Evolutionary conservation across 495 filamentous ascomycete species (phyloP).

Genomic region (Penicillium simplicissimum): DNA sequence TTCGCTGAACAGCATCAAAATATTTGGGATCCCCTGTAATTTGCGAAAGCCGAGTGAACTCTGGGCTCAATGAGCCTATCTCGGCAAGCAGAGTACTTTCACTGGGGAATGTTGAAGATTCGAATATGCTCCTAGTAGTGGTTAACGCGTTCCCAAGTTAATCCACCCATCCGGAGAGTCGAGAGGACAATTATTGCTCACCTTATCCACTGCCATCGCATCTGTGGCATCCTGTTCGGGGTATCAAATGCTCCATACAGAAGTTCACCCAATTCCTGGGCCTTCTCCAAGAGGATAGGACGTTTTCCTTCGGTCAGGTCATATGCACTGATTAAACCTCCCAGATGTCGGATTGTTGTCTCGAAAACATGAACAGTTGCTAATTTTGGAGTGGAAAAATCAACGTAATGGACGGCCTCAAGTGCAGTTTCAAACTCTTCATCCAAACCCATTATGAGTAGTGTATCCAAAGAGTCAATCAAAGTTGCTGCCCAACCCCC

Average conservation of each 20-base stretch:
- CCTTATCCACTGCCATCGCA: conserved; percentile 52
- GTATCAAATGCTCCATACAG: conserved; percentile 92
- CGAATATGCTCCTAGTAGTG: background rate
- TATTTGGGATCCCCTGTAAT: conserved; percentile 82
- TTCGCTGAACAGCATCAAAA: conserved; percentile 88
- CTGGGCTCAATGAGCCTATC: conserved; percentile 80
- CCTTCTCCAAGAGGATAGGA: conserved; percentile 74
- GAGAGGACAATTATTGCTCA: conserved; percentile 16
- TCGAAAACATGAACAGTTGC: conserved; percentile 77
- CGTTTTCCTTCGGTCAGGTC: conserved; percentile 69
- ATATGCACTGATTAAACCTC: conserved; percentile 82
- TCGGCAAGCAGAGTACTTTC: conserved; percentile 66
- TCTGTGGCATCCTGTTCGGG: conserved; percentile 86
- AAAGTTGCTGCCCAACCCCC: conserved; percentile 62
- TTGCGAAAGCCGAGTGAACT: conserved; percentile 92
- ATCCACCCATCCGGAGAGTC: background rate
- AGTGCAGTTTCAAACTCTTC: conserved; percentile 61
- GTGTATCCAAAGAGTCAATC: conserved; percentile 62
- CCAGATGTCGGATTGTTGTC: conserved; percentile 84
- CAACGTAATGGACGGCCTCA: conserved; percentile 51
- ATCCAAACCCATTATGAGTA: conserved; percentile 64
- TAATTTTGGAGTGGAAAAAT: conserved; percentile 50
- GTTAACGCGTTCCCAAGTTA: background rate
- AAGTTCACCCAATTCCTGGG: conserved; percentile 80
- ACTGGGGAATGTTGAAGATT: background rate